Conservation (phyloP, 139 green algal species). For the Volvox reticuliferus region DNA sequence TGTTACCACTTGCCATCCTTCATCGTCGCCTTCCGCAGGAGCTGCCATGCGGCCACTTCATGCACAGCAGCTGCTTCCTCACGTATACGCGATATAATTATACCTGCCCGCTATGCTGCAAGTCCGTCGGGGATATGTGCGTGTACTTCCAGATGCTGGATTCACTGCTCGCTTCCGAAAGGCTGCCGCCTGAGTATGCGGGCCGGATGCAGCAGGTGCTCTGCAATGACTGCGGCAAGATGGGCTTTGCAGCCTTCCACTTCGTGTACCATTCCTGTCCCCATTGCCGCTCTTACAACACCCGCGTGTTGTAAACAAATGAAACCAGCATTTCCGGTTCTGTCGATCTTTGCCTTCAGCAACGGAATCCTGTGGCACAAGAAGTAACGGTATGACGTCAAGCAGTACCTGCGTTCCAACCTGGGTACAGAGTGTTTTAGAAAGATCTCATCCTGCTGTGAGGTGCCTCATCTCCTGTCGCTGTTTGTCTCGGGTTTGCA, state of each 20-base stretch:
- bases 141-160: constrained; percentile 99
- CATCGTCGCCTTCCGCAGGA: constrained; percentile 62
- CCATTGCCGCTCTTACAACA: constrained; percentile 95
- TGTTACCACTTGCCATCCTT: no score
- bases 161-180: constrained; percentile 83
- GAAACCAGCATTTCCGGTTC: not conserved
- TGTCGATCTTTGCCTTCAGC: no score
- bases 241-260: constrained; percentile 85
- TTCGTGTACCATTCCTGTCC: constrained; percentile 97
- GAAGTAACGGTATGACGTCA: no score
- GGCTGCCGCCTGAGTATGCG: constrained; percentile 81
- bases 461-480: no score
- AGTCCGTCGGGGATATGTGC: constrained; percentile 95
- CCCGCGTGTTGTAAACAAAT: constrained; percentile 72
- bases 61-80: constrained; percentile 96
- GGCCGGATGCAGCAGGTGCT: constrained; percentile 84
- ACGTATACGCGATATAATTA: constrained; percentile 92
- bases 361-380: no score
- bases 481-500: no score
- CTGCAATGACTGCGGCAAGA: constrained; percentile 93
- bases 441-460: no score
- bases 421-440: no score
- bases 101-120: constrained; percentile 96
- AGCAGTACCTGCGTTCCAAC: no score
- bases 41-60: constrained; percentile 96